Percentiles rank a stretch among this genome's conserved stretches.
phyloP scores from a whole-genome alignment of 108 stramenopile genomes.

The Nitzschia sp. region DNA sequence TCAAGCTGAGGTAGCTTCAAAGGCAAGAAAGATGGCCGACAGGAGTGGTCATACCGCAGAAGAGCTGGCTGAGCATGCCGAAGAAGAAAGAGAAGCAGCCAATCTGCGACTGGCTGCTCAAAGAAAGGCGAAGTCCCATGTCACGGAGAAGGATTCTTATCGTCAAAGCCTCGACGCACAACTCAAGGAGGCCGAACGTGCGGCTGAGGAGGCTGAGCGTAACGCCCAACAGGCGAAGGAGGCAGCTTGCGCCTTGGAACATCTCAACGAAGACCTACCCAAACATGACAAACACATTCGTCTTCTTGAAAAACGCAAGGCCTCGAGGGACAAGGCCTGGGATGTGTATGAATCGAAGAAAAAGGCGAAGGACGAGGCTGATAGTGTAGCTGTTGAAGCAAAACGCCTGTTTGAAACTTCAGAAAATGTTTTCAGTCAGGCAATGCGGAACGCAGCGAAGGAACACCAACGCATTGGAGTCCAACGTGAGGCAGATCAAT shows the following conservation, averaged over 20 bases:
- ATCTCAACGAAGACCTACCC: slow-evolving; percentile 24
- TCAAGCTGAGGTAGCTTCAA: slow-evolving; percentile 65
- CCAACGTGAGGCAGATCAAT: slow-evolving; percentile 47
- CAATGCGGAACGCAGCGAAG: slow-evolving; percentile 55
- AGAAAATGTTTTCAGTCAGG: slow-evolving; percentile 40
- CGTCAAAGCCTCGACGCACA: slow-evolving; percentile 57
- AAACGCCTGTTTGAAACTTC: slow-evolving; percentile 54
- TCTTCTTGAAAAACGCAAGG: slow-evolving; percentile 39
- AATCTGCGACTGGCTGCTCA: slow-evolving; percentile 60
- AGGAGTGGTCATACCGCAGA: slow-evolving; percentile 57
- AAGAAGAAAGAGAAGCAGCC: slow-evolving; percentile 82
- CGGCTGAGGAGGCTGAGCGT: slow-evolving; percentile 46
- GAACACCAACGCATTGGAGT: slow-evolving; percentile 37
- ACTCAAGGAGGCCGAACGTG: slow-evolving; percentile 69
- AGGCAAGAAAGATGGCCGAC: slow-evolving; percentile 62
- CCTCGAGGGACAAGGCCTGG: slow-evolving; percentile 33
- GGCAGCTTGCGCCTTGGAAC: slow-evolving; percentile 48
- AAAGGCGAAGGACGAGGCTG: slow-evolving; percentile 45
- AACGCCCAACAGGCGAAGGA: slow-evolving; percentile 54
- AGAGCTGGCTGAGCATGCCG: slow-evolving; percentile 76
- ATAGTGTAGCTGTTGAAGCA: slow-evolving; percentile 46
- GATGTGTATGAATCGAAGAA: slow-evolving; percentile 51
- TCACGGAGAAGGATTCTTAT: slow-evolving; percentile 49
- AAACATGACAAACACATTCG: slow-evolving; percentile 16
- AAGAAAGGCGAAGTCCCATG: slow-evolving; percentile 60